Percentiles rank a stretch among this genome's conserved stretches.
Conservation (phyloP, 2,329 filamentous ascomycete genomes). For the Xylariaceae sp. region DNA sequence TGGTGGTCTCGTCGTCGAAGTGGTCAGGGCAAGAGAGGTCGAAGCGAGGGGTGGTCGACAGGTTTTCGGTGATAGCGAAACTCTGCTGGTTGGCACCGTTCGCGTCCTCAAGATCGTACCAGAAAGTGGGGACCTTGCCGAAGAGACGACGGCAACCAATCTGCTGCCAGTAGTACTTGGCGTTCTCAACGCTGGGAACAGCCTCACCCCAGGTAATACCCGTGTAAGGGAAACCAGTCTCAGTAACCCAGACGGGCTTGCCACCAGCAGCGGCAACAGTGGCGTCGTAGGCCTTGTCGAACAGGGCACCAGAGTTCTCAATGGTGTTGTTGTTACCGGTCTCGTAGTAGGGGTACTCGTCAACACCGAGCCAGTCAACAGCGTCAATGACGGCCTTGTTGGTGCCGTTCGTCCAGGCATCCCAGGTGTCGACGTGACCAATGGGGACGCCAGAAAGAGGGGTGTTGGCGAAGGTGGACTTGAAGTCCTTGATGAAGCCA, state of each 20-base stretch:
- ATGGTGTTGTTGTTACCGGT: slow-evolving; percentile 37
- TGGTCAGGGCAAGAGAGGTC: slow-evolving; percentile 20
- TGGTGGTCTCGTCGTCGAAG: slow-evolving; percentile 8
- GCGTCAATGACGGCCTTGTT: slow-evolving; percentile 47
- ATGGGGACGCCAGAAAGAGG: slow-evolving; percentile 36
- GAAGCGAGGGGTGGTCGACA: slow-evolving; percentile 21
- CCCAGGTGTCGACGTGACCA: slow-evolving; percentile 54
- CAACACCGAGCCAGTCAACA: slow-evolving; percentile 49
- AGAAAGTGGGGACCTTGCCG: slow-evolving; percentile 29
- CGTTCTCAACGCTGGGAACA: slow-evolving; percentile 44
- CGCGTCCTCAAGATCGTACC: slow-evolving; percentile 33
- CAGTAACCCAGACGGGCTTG: slow-evolving; percentile 56
- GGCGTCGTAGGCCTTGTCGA: slow-evolving; percentile 36
- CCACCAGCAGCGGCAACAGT: slow-evolving; percentile 48
- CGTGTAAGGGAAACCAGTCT: slow-evolving; percentile 51
- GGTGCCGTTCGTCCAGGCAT: slow-evolving; percentile 43
- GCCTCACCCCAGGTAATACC: slow-evolving; percentile 43
- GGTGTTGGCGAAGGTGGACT: slow-evolving; percentile 40
- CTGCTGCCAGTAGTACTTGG: slow-evolving; percentile 34
- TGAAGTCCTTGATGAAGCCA: slow-evolving; percentile 53
- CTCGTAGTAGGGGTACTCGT: slow-evolving; percentile 52
- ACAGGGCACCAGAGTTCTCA: slow-evolving; percentile 38
- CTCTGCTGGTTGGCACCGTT: slow-evolving; percentile 26
- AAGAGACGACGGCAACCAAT: slow-evolving; percentile 30
- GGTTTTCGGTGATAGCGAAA: slow-evolving; percentile 21